Evolutionary conservation across 2,329 filamentous ascomycete species (phyloP), one percentile per base, ranked within the genome.

Genomic region (Talaromyces verruculosus): DNA sequence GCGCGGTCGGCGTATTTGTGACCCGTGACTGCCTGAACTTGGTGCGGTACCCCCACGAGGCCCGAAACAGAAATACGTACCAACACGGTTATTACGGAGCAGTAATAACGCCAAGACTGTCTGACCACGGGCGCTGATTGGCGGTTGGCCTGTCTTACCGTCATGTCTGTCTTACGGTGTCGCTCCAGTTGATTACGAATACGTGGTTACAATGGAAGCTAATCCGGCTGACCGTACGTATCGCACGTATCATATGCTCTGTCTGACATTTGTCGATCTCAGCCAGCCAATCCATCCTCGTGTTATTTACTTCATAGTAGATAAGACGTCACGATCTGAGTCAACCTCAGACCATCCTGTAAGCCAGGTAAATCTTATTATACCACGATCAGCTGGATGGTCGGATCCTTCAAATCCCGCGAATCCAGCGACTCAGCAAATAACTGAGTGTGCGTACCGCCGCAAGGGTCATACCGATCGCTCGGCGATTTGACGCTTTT

Each of bases 21-120:
- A 62, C 64, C 64, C 64, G 64, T 65, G 64, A 65, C 53, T 37
- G 53, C 28, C 25, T 33, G 28, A 10, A 28, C 33, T 37, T 47
- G 43, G 49, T 57, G 53, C 30, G 53, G n/a, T 22, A 5, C n/a
- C 33, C 30, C 53, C 53, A 57, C 53, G 51, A 55, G 30, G 35
- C 28, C 51, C 28, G 30, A 35, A 33, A 35, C 51, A 33, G 51
- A 19, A 30, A 55, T 28, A 53, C 64, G 58, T 65, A 65, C 64
- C 49, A 65, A 65, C 64, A 61, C 60, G 64, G 64, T 65, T 45
- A 62, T 65, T 65, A 65, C 64, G 25, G 64, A 61, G n/a, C 33
- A 61, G 33, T 35, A 49, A 61, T 49, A 49, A 47, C 43, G 41
- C 58, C 58, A 37, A 55, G 30, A 19, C 11, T 37, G 51, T 30